Percentiles rank a stretch among this genome's conserved stretches.
phyloP scores from a whole-genome alignment of 1,284 basidiomycete species.

The Ustilago crameri region DNA sequence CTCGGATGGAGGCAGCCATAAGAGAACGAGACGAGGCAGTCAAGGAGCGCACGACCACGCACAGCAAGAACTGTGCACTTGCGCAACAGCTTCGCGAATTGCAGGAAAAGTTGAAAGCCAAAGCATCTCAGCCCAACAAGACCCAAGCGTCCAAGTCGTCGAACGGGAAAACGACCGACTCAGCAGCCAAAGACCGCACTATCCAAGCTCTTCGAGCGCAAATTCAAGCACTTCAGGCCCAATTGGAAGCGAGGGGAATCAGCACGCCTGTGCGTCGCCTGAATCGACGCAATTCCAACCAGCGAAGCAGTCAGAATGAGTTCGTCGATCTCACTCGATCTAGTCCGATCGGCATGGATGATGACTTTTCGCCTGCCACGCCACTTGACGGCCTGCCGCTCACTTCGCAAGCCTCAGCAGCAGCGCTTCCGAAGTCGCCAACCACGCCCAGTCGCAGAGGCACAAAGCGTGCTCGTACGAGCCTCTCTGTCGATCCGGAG shows the following conservation, averaged over 20 bases:
- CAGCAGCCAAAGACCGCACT: constrained; percentile 6
- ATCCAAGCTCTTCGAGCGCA: constrained; percentile 23
- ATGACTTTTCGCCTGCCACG: constrained; percentile 3
- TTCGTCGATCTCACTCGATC: constrained; percentile 17
- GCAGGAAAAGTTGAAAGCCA: constrained; percentile 8
- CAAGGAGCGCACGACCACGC: constrained; percentile 5
- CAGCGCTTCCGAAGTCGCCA: constrained; percentile 4
- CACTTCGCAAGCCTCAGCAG: constrained; percentile 9
- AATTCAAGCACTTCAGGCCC: constrained; percentile 20
- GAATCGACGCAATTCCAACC: neutral
- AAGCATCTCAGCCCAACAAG: neutral
- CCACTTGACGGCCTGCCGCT: constrained; percentile 7
- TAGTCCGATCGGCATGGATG: constrained; percentile 2
- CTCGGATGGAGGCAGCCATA: constrained; percentile 4
- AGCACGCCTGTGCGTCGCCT: constrained; percentile 9
- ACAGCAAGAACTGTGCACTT: constrained; percentile 26
- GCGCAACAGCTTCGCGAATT: constrained; percentile 20
- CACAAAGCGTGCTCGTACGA: constrained; percentile 9
- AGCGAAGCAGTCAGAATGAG: neutral
- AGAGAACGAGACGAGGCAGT: constrained; percentile 3
- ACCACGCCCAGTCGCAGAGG: constrained; percentile 9
- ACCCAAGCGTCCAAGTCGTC: neutral
- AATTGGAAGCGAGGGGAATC: constrained; percentile 5
- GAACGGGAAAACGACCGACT: neutral
- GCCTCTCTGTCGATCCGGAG: constrained; percentile 32